Percentiles rank a stretch among this genome's conserved stretches.
Evolutionary conservation across 2,329 filamentous ascomycete genomes (phyloP).

Genomic region (Lachnellula occidentalis): DNA sequence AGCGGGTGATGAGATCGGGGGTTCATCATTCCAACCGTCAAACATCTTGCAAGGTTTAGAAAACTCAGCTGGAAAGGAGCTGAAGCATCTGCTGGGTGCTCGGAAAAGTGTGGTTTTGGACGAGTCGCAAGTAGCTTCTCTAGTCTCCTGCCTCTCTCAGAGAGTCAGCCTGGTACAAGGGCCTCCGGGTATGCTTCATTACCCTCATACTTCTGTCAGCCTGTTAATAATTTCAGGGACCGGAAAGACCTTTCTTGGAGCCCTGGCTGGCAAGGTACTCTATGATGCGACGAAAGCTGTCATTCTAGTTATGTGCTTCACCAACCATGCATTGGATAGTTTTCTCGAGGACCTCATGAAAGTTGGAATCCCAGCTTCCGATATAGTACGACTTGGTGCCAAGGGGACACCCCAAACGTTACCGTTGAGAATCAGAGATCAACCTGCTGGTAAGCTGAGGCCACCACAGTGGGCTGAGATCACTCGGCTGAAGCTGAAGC

Average conservation of each 20-base stretch:
- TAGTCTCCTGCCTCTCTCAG: conserved; percentile 48
- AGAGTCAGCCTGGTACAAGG: conserved; percentile 62
- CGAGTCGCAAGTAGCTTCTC: conserved; percentile 49
- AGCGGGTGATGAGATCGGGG: conserved; percentile 9
- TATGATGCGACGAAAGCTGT: conserved; percentile 42
- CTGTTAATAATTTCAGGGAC: conserved; percentile 45
- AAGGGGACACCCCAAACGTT: conserved; percentile 49
- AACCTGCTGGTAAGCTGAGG: conserved; percentile 32
- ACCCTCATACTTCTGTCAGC: neutral
- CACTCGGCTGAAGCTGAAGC: conserved; percentile 34
- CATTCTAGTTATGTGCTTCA: conserved; percentile 62
- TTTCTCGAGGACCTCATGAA: conserved; percentile 59
- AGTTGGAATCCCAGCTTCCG: conserved; percentile 44
- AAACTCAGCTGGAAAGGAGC: conserved; percentile 19
- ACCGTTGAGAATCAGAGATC: conserved; percentile 41
- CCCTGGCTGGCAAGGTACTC: conserved; percentile 53
- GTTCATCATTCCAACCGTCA: conserved; percentile 16
- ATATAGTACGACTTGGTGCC: conserved; percentile 58
- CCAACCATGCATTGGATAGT: conserved; percentile 62
- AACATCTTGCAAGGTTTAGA: conserved; percentile 26
- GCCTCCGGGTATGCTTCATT: conserved; percentile 48
- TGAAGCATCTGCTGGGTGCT: conserved; percentile 31
- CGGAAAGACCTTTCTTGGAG: conserved; percentile 70
- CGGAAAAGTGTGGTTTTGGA: conserved; percentile 38
- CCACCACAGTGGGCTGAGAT: conserved; percentile 38